Base-by-base conservation (phyloP, 163 green algal species). In the Botryococcus braunii region DNA sequence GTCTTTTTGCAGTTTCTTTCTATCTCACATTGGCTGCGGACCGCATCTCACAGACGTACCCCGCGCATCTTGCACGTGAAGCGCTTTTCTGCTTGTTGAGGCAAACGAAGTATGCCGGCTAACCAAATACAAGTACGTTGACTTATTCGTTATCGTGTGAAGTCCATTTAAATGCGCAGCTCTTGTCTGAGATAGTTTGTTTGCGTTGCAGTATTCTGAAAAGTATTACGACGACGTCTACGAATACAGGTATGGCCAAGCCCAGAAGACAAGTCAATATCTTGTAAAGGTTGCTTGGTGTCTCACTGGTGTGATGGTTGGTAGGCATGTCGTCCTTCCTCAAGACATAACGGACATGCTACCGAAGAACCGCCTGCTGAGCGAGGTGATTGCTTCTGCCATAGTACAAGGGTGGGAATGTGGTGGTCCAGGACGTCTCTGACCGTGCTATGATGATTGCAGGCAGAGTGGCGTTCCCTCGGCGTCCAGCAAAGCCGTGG, bases 191-290 rank as follows among this genome's bases (percentile, higher is more conserved):
- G n/a, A 3, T 36, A 23, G 35, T 36, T 36, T n/a, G n/a, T n/a
- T n/a, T n/a, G n/a, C n/a, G n/a, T n/a, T 47, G 34, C 79, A 92
- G 76, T 93, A 94, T 77, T 88, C 74, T 13, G 89, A 95, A 78
- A 93, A 92, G 65, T 98, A 98, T 69, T 97, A 91, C 69, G 92
- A 98, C 74, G 91, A 97, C 59, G 69, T 91, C 0, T 97, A 92
- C 76, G 91, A 97, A 69, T 97, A 95, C 84, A 88, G 90, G 88
- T 90, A 17, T 4, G 35, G 7, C 61, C n/a, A n/a, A n/a, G n/a
- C n/a, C n/a, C n/a, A n/a, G 47, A 29, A 29, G 21, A n/a, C 8
- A 25, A 17, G 31, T 25, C 13, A 41, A 65, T 46, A 41, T 32
- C n/a, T 59, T 43, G 59, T 32, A 59, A 65, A 60, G n/a, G n/a